Base-by-base conservation (phyloP, 1,139 yeast genomes). In the Pichia sp. region DNA sequence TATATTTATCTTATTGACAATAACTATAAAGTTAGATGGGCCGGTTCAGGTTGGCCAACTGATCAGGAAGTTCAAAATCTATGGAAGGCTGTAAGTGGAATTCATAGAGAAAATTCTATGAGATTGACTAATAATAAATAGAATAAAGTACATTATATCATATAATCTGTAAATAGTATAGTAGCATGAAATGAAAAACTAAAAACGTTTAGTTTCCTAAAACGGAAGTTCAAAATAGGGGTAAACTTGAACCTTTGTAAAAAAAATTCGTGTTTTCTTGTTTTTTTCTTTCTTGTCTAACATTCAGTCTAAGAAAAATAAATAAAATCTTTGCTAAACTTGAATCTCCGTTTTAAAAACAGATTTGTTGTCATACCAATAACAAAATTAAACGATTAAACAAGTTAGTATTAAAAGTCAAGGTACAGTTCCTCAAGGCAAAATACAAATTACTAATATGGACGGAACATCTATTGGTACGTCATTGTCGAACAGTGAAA, bases 11-110 rank as follows among this genome's bases (percentile, higher is more conserved):
- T 93, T 19, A 75, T 93, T 39, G 99, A 93, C 63, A 73, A 74
- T 19, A 73, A 81, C 18, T 85, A 87, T 50, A 83, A 78, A 61
- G 83, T 93, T 48, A 75, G 99, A 62, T 93, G 98, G 98, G 93
- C 91, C 18, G 88, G 91, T 1, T 81, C 95, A 63, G 99, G 99
- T 1, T 78, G 76, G 48, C 85, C 96, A 3, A 74, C 75, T 19
- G 81, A 77, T 13, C 75, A 76, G 39, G 98, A 91, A 60, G 70
- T 73, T 48, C 70, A 72, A n/a, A 70, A 79, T 34, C 68, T 87
- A 60, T 84, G 90, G 88, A 83, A 79, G 60, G 78, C 85, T 50
- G 82, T 86, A 0, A 70, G 72, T 44, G 85, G 84, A 1, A 65
- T 79, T 44, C 73, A 73, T 49, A 64, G 56, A 39, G 70, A 67